Percentiles rank a stretch among this genome's conserved stretches.
phyloP scores from a whole-genome alignment of 768 basidiomycete genomes.

The Amylocystis lapponica region DNA sequence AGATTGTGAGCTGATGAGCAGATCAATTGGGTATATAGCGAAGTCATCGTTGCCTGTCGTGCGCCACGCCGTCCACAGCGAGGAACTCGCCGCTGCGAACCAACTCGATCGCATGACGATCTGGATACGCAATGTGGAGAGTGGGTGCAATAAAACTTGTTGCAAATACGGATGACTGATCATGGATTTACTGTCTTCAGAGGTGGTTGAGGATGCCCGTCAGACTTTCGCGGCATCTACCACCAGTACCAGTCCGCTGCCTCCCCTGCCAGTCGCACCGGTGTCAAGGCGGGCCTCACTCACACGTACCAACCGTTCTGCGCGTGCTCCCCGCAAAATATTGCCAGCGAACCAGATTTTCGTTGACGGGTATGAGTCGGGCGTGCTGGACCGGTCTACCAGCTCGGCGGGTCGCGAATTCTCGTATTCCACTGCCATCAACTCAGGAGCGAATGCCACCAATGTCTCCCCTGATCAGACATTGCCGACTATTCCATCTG shows the following conservation, averaged over 20 bases:
- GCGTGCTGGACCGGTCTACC: slow-evolving; percentile 26
- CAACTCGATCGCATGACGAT: slow-evolving; percentile 64
- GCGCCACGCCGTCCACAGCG: slow-evolving; percentile 46
- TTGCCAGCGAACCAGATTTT: slow-evolving; percentile 72
- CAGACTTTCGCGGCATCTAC: slow-evolving; percentile 63
- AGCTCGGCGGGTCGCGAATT: slow-evolving; percentile 15
- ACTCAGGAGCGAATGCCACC: neutral
- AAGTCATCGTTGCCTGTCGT: slow-evolving; percentile 51
- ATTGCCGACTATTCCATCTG: slow-evolving; percentile 21
- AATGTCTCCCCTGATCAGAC: slow-evolving; percentile 9
- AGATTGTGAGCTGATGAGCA: no score
- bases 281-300: slow-evolving; percentile 38
- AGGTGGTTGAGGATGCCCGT: slow-evolving; percentile 76
- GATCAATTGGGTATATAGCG: no score
- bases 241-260: slow-evolving; percentile 40
- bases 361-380: slow-evolving; percentile 28
- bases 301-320: slow-evolving; percentile 26
- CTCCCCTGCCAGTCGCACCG: slow-evolving; percentile 59
- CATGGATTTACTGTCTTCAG: slow-evolving; percentile 31
- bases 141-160: no score
- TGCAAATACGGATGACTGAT: neutral
- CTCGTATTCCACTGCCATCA: neutral
- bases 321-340: slow-evolving; percentile 56
- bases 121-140: slow-evolving; percentile 82
- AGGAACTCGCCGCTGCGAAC: slow-evolving; percentile 48